Base-by-base conservation (phyloP, 257 asterid genomes). In the Echites panduratus region DNA sequence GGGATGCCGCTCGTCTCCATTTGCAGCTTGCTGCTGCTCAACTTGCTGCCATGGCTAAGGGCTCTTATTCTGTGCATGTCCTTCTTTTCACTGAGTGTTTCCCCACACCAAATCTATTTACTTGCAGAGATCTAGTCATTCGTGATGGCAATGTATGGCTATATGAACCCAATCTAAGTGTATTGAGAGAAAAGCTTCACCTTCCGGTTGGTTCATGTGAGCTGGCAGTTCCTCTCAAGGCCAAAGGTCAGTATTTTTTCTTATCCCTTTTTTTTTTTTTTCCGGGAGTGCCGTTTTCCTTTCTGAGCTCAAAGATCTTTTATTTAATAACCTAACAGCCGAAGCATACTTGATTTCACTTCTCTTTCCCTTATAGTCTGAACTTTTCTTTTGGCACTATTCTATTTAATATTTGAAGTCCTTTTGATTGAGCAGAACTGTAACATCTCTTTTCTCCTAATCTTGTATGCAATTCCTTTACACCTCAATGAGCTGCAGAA, bases 141-240 rank as follows among this genome's bases (percentile, higher is more conserved):
- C 90, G 84, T 56, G 81, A 84, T 79, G 99, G 99, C 77, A 81
- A 82, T 38, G 83, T 66, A 7, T 95, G 99, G 99, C 80, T 95
- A 62, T 95, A 87, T 78, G 82, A 87, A 77, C 96, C 99, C 24
- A 75, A 88, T 69, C 77, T 87, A 44, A 83, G 82, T 81, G 77
- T 65, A 38, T 38, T 95, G 79, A 84, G 98, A 74, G 88, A 90
- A 49, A 95, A 92, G 79, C 88, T 95, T 69, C 78, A 81, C 71
- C 96, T 95, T 76, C 97, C 99, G 0, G 85, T 83, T 7, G 99
- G 99, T 54, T 92, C 98, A 12, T 95, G 99, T 77, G 98, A 95
- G 85, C 98, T 95, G 73, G 82, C 99, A 20, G 88, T 95, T 79
- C 96, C 98, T 48, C 83, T 90, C 70, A 74, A 75, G 78, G 71